Base-by-base conservation (phyloP, 2,329 filamentous ascomycete genomes). In the Fusarium fujikuroi region DNA sequence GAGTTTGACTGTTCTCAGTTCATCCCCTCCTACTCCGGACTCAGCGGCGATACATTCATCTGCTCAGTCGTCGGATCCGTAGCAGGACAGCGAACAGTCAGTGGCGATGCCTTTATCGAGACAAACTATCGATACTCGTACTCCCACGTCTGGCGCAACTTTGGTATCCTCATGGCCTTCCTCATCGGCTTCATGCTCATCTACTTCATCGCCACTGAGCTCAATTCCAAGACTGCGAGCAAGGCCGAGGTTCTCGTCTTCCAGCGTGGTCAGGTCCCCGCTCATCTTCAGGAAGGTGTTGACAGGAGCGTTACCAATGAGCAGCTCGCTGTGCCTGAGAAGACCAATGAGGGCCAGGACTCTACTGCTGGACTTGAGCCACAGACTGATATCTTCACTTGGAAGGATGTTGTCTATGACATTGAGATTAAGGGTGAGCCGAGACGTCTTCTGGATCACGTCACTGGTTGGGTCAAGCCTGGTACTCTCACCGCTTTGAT, bases 391-490 rank as follows among this genome's bases (percentile, higher is more conserved):
- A 88, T 95, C 61, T 95, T 96, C 81, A 92, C 92, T 44, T 97
- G 93, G 94, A 87, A 89, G 62, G 87, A 95, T 75, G 91, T 96
- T 2, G 91, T 90, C 72, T 97, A 88, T 63, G 86, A 90, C 25
- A 87, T 90, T 72, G 88, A 92, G 75, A 93, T 97, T 82, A 96
- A 96, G 82, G 87, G 86, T 3, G 89, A 93, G 72, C 83, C 86
- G 2, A 89, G 93, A n/a, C 88, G 92, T 23, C 80, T 97, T 68
- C 83, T 97, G 59, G 91, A 97, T 74, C 85, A 95, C 63, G 92
- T 97, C 4, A 90, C 93, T 74, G 95, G 95, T 10, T 97, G 93
- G 93, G 93, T 97, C 63, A 95, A 95, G 80, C 95, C 95, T 1
- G 95, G 95, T 36, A 97, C 93, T 3, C 83, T 97, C 39, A 97